phyloP scores from a whole-genome alignment of 345 rosid species.

The Garcia nutans region DNA sequence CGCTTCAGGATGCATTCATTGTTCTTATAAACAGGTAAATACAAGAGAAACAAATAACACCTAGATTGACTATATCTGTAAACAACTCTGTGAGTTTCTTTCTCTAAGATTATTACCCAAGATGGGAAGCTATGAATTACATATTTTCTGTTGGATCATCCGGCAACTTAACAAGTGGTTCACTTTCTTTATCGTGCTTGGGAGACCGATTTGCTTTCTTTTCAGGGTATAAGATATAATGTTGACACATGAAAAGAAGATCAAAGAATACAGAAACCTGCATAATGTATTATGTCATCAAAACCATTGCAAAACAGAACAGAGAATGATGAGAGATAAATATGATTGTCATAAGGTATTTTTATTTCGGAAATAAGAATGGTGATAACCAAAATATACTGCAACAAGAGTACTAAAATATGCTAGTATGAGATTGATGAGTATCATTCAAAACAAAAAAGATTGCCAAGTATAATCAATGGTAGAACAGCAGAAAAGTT shows the following conservation, averaged over 20 bases:
- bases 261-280: slow-evolving; percentile 81
- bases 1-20: neutral
- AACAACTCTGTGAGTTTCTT: neutral
- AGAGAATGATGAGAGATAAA: neutral
- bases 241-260: slow-evolving; percentile 82
- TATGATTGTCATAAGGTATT: neutral
- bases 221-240: slow-evolving; percentile 65
- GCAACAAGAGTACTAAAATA: no score
- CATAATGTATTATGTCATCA: slow-evolving; percentile 23
- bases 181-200: slow-evolving; percentile 42
- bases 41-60: neutral
- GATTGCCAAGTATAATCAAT: neutral
- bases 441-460: neutral
- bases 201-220: slow-evolving; percentile 28
- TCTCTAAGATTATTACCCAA: neutral
- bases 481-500: neutral
- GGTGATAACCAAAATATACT: neutral
- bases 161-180: slow-evolving; percentile 54
- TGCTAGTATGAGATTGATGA: neutral
- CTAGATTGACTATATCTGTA: neutral
- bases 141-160: slow-evolving; percentile 43
- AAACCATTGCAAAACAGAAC: neutral
- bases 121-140: slow-evolving; percentile 14
- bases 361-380: neutral
- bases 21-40: neutral